Base-by-base conservation (phyloP, 1,284 basidiomycete genomes). In the Pyrrhoderma lamaoense region DNA sequence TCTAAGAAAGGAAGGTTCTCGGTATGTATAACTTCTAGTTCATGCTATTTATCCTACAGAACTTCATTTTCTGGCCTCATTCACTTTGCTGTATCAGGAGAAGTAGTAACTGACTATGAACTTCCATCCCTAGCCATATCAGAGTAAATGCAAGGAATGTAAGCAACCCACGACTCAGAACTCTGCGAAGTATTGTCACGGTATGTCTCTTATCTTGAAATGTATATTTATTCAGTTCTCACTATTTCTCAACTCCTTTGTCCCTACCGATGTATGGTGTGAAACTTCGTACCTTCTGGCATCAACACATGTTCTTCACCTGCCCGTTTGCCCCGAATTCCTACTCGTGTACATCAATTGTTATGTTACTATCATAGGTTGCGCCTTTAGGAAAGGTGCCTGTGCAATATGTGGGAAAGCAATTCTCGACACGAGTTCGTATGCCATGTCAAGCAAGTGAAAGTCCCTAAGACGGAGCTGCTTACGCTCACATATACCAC, bases 361-460 rank as follows among this genome's bases (percentile, higher is more conserved):
- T 60, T 37, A 40, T 42, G 14, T 37, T 49, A 37, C 49, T 14
- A 31, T 31, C 27, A 42, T 50, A 90, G 89, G 86, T 27, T 91
- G 88, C 62, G 88, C 88, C 13, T 91, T 85, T 66, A 89, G 83
- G 71, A 88, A 86, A 61, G 88, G 88, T 11, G 65, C 84, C 27
- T 91, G 89, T 61, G 79, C 85, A 38, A 89, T 90, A 68, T 91
- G 88, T 58, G 89, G 87, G 59, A 89, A 88, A 62, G 70, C 82
- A 62, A 85, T 91, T 49, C 73, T 91, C 36, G 88, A 91, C 63
- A 89, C 85, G 3, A 78, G 76, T 2, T 80, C 85, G 59, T 90
- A 90, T 64, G 77, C 76, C 52, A 91, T 91, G 87, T 86, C 85
- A 34, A 79, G 77, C 67, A 90, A 90, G 42, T 56, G 44, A 53